A percentile compares a stretch with the other conserved stretches of the same genome.
Evolutionary conservation across 2,329 filamentous ascomycete genomes (phyloP).

Genomic region (Ilyonectria sp.): DNA sequence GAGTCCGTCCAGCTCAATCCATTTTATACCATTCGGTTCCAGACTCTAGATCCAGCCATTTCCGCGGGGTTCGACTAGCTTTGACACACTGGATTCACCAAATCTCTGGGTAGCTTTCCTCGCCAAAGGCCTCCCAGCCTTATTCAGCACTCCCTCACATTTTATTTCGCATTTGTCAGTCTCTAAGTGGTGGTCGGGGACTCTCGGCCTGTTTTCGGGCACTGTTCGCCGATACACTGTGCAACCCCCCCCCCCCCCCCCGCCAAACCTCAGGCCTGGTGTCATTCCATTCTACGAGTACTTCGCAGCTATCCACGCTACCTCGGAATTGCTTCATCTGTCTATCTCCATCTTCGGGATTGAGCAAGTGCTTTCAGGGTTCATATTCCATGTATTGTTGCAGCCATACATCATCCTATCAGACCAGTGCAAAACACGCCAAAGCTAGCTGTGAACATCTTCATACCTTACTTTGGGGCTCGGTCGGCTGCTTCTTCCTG

Average conservation of each 20-base stretch:
- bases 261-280: not conserved
- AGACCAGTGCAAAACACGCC: slow-evolving; percentile 8
- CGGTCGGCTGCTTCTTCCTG: slow-evolving; percentile 31
- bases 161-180: slow-evolving; percentile 1
- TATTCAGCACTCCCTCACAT: not conserved
- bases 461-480: slow-evolving; percentile 21
- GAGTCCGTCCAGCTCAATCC: not conserved
- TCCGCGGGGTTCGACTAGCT: not conserved
- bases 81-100: not conserved
- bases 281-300: not conserved
- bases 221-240: slow-evolving; percentile 30
- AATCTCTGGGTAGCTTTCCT: not conserved
- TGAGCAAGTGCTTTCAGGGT: not conserved
- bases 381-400: not conserved
- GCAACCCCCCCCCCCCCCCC: slow-evolving; percentile 3
- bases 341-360: too few relatives aligned
- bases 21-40: slow-evolving; percentile 1
- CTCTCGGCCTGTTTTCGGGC: slow-evolving; percentile 1
- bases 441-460: not conserved
- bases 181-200: slow-evolving; percentile 10
- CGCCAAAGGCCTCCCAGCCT: not conserved
- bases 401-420: not conserved
- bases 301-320: too few relatives aligned
- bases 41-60: not conserved
- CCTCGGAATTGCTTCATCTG: too few relatives aligned